Conservation (phyloP, 2,329 filamentous ascomycete species). For the Phialocephala subalpina region DNA sequence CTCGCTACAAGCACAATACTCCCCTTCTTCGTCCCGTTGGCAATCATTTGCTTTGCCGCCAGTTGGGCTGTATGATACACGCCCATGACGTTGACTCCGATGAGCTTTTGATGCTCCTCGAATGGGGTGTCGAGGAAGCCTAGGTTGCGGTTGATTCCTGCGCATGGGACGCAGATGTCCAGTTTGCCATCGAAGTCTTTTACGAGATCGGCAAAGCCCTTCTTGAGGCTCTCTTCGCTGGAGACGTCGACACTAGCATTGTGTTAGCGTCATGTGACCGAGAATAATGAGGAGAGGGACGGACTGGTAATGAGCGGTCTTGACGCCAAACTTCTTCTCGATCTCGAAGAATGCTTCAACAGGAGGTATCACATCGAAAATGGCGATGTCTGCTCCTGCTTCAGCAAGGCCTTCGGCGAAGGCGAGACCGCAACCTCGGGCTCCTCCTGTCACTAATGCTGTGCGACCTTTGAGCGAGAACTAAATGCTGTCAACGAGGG, state of each 20-base stretch:
- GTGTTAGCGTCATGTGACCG: background rate
- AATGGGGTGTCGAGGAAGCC: constrained; percentile 53
- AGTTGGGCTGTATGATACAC: constrained; percentile 48
- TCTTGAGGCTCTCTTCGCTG: constrained; percentile 40
- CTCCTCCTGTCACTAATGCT: constrained; percentile 55
- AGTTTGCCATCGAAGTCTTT: constrained; percentile 45
- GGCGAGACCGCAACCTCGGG: constrained; percentile 53
- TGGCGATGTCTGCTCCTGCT: constrained; percentile 52
- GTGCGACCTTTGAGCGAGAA: constrained; percentile 56
- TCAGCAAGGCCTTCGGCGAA: constrained; percentile 54
- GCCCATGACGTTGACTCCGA: constrained; percentile 58
- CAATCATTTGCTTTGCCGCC: constrained; percentile 47
- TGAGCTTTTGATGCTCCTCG: constrained; percentile 50
- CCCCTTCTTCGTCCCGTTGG: constrained; percentile 56
- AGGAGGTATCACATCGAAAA: constrained; percentile 55
- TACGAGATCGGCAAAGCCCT: constrained; percentile 44
- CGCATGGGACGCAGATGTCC: constrained; percentile 54
- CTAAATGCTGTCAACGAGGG: constrained; percentile 16
- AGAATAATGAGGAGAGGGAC: background rate
- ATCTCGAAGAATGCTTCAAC: constrained; percentile 50
- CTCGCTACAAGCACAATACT: constrained; percentile 62
- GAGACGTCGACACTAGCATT: constrained; percentile 47
- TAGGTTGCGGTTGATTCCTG: constrained; percentile 54
- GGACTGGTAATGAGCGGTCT: constrained; percentile 48
- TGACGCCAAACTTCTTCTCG: constrained; percentile 50